Percentiles rank a stretch among this genome's conserved stretches.
Conservation (phyloP, 2,329 filamentous ascomycete genomes). For the Aspergillus ochraceus region DNA sequence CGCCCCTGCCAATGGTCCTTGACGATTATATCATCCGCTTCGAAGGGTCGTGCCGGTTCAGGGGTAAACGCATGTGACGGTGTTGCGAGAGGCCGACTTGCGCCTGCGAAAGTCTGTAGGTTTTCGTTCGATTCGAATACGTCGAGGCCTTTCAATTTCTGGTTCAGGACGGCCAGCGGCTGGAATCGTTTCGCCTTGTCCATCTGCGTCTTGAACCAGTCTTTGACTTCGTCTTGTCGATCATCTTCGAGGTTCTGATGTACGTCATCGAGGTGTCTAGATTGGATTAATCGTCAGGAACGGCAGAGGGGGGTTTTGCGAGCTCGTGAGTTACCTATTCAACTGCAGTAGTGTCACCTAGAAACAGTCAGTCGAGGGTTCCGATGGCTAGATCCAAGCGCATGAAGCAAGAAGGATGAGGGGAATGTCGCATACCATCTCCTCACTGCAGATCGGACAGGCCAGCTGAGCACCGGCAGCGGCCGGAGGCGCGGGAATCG, state of each 20-base stretch:
- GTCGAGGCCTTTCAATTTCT: constrained; percentile 88
- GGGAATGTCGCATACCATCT: constrained; percentile 69
- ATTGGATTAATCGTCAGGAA: constrained; percentile 21
- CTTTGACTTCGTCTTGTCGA: constrained; percentile 91
- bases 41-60: constrained; percentile 48
- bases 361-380: constrained; percentile 10
- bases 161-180: constrained; percentile 84
- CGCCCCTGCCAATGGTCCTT: constrained; percentile 84
- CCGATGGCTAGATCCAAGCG: not conserved
- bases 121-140: constrained; percentile 92
- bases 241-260: constrained; percentile 87
- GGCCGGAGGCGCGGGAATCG: constrained; percentile 49
- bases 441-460: constrained; percentile 97
- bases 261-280: constrained; percentile 77
- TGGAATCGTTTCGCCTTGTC: constrained; percentile 91
- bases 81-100: constrained; percentile 31
- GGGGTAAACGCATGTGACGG: constrained; percentile 26
- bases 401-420: not conserved
- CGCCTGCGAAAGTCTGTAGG: constrained; percentile 40
- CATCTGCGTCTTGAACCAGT: constrained; percentile 95
- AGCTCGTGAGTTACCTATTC: constrained; percentile 61
- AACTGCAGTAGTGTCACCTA: constrained; percentile 89
- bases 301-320: constrained; percentile 3
- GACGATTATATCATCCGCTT: constrained; percentile 89
- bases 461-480: constrained; percentile 69